Conservation (phyloP, 345 rosid species). For the Rhizophora apiculata region DNA sequence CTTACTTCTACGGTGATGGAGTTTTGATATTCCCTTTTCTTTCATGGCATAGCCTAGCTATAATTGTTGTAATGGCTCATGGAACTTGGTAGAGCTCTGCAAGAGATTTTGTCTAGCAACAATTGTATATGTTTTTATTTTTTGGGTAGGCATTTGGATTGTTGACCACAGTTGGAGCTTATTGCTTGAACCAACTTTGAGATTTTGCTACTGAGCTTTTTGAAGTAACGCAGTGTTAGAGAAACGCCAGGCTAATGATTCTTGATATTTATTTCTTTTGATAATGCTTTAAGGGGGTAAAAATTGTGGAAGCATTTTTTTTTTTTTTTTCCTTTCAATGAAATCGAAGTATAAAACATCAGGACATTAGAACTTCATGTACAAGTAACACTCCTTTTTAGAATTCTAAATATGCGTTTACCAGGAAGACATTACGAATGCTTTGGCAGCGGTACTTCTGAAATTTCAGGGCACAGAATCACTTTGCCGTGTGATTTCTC, state of each 20-base stretch:
- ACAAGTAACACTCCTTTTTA: no score
- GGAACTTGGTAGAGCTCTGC: slow-evolving; percentile 11
- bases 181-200: neutral
- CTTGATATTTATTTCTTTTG: neutral
- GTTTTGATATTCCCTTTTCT: slow-evolving; percentile 28
- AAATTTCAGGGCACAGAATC: no score
- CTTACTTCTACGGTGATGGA: slow-evolving; percentile 65
- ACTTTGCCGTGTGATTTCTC: no score
- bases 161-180: neutral
- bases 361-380: no score
- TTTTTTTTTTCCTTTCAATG: no score
- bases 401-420: no score
- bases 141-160: neutral
- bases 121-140: slow-evolving; percentile 2
- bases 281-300: no score
- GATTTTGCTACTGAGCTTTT: slow-evolving; percentile 1
- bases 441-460: no score
- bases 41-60: neutral
- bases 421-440: no score
- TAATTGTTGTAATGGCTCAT: neutral
- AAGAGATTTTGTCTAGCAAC: slow-evolving; percentile 8
- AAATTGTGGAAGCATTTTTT: no score
- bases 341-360: no score
- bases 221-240: neutral
- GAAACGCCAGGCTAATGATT: neutral